These are phyloP conservation scores for Thinopyrum elongatum DNA, from an alignment of 176 grass and related monocot genomes.

Conservation along the genomic window DNA sequence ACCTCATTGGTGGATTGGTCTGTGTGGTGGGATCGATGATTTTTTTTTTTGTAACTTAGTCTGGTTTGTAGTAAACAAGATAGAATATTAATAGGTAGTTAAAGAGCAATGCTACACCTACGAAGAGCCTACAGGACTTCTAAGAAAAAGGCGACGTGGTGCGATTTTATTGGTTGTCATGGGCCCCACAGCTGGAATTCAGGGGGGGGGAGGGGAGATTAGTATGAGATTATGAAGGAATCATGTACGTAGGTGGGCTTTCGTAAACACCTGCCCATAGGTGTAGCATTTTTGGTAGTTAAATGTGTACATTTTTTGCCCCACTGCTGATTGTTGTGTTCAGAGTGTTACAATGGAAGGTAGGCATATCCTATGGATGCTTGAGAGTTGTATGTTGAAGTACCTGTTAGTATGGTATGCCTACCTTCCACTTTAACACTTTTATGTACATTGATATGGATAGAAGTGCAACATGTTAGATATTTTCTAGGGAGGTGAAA, in stretches of 20 bases:
- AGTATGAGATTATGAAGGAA: no score
- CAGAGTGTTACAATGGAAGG: neutral
- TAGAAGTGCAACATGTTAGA: neutral
- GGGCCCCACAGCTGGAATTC: no score
- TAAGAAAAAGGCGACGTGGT: no score
- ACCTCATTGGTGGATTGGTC: neutral
- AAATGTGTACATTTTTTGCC: neutral
- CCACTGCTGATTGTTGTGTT: neutral
- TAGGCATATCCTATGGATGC: neutral
- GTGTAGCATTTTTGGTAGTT: no score
- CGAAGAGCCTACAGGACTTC: no score
- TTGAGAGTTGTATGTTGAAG: neutral
- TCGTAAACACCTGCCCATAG: no score
- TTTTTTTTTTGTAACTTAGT: neutral
- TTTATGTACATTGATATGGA: neutral
- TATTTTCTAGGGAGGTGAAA: neutral
- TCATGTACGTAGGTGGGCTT: no score
- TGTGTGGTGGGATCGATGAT: neutral
- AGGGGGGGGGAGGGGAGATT: no score
- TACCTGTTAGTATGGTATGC: neutral
- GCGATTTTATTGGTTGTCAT: no score
- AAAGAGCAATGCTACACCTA: no score
- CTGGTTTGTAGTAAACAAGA: neutral
- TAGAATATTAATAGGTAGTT: neutral
- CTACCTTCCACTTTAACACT: neutral